These are phyloP conservation scores for Nakataea oryzae DNA, from an alignment of 2,329 filamentous ascomycete genomes.

Conservation along the genomic window DNA sequence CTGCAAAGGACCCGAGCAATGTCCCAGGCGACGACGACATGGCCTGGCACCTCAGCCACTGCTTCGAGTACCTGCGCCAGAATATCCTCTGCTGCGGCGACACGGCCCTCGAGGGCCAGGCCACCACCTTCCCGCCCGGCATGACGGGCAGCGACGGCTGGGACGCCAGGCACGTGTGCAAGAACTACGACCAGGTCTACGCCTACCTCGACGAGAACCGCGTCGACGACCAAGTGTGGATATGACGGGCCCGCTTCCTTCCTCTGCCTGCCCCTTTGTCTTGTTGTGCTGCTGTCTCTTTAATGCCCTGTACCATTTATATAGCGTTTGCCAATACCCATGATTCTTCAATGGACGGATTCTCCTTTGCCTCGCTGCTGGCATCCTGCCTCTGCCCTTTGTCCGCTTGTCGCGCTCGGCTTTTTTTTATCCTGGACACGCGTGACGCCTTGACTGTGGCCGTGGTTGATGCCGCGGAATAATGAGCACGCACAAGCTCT, in stretches of 20 bases:
- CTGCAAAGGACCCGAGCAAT: slow-evolving; percentile 14
- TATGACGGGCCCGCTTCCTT: slow-evolving; percentile 11
- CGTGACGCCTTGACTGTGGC: no score
- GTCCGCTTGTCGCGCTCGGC: no score
- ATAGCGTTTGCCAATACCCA: background rate
- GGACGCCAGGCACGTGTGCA: slow-evolving; percentile 13
- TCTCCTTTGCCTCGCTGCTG: no score
- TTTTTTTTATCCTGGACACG: no score
- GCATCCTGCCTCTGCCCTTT: no score
- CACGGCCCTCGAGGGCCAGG: slow-evolving; percentile 21
- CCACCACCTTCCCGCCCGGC: slow-evolving; percentile 19
- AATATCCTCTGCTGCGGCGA: slow-evolving; percentile 11
- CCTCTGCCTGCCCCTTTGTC: background rate
- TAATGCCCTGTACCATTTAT: background rate
- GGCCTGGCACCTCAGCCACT: slow-evolving; percentile 17
- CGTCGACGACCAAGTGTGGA: slow-evolving; percentile 24
- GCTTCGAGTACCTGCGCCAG: slow-evolving; percentile 12
- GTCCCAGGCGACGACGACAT: slow-evolving; percentile 20
- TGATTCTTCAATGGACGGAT: no score
- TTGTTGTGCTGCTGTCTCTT: no score
- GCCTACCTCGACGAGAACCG: slow-evolving; percentile 19
- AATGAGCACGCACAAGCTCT: no score
- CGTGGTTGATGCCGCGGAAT: no score
- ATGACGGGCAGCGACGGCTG: slow-evolving; percentile 26
- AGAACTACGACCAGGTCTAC: slow-evolving; percentile 8